Base-by-base conservation (phyloP, 2,329 filamentous ascomycete genomes). In the Cladosporium oxysporum region DNA sequence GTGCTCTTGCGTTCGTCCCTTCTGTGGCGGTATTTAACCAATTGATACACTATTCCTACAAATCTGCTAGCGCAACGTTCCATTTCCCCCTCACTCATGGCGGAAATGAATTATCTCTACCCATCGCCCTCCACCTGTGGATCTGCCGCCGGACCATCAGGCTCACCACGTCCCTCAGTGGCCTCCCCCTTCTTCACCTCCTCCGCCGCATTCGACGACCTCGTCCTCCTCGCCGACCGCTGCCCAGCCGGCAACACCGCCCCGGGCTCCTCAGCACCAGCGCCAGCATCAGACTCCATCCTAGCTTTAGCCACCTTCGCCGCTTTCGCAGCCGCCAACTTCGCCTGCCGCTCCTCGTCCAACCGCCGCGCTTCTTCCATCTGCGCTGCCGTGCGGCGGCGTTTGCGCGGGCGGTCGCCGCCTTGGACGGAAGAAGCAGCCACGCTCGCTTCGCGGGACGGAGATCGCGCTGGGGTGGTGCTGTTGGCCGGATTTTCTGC, bases 341-440 rank as follows among this genome's bases (percentile, higher is more conserved):
- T 37, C n/a, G 47, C 31, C 18, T 53, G 35, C 33, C 60, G 31
- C 50, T 55, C 49, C 33, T 41, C 49, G 16, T 63, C 60, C 49
- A 63, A 35, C 18, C 60, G 23, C 8, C 52, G 28, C 37, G 62
- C 62, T 44, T 64, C 62, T 33, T 47, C 53, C 62, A 64, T 58
- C 53, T 64, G 53, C 28, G 52, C 62, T 5, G 47, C 31, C 12
- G 62, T 35, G 18, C 62, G 62, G 23, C 62, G 62, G 18, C 47
- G n/a, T 50, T 59, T 58, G n/a, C 62, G 53, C 31, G 60, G 58
- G 1, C n/a, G 41, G 12, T 58, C 29, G 11, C 31, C 53, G 4
- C 53, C 53, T 58, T 58, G 53, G 18, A 31, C n/a, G 8, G 53
- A 58, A 21, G 53, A 58, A n/a, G 53, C 28, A 8, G 53, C 53